Conservation (phyloP, 257 asterid species). For the Fraxinus anomala region DNA sequence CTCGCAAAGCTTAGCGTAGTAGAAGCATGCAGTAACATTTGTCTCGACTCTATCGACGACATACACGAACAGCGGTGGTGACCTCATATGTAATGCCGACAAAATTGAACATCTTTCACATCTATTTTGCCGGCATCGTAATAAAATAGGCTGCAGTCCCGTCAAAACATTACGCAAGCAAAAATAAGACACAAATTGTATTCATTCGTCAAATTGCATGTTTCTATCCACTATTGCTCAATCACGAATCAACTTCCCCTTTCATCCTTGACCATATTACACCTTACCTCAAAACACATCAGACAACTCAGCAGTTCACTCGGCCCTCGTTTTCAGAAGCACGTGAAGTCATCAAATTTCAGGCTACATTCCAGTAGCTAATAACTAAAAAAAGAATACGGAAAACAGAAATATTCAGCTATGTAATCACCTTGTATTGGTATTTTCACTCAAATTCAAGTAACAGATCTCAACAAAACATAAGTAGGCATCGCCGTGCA, state of each 20-base stretch:
- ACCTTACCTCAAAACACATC: conserved; percentile 10
- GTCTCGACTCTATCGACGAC: background rate
- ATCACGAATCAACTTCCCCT: conserved; percentile 23
- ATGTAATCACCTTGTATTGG: conserved; percentile 7
- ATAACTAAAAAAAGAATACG: background rate
- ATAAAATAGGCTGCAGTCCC: background rate
- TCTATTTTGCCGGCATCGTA: background rate
- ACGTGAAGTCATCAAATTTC: background rate
- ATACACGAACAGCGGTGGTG: background rate
- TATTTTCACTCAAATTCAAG: conserved; percentile 6
- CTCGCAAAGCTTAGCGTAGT: background rate
- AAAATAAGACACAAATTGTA: conserved; percentile 5
- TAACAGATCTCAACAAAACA: conserved; percentile 10
- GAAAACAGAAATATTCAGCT: conserved; percentile 24
- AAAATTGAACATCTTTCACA: background rate
- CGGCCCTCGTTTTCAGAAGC: conserved; percentile 11
- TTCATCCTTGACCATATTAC: conserved; percentile 16
- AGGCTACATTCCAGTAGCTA: background rate
- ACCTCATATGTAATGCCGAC: background rate
- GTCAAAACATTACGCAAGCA: conserved; percentile 19
- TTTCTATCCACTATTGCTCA: conserved; percentile 13
- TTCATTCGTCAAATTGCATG: background rate
- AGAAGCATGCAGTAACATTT: background rate
- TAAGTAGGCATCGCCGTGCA: background rate
- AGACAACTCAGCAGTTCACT: conserved; percentile 11